Conservation (phyloP, 108 stramenopile genomes). For the Phaeodactylum tricornutum region DNA sequence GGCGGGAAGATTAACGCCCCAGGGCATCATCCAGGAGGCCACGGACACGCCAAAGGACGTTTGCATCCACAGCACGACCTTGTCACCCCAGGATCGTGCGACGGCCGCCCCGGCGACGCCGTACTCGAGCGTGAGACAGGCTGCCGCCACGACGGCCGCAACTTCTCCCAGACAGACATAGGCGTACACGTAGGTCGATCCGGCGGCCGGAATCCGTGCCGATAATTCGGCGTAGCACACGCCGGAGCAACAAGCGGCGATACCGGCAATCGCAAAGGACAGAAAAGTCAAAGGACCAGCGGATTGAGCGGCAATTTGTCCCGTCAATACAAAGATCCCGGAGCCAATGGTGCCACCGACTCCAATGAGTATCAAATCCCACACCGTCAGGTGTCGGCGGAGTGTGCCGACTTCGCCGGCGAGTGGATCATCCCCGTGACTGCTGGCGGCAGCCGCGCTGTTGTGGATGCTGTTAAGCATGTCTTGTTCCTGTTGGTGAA, state of each 20-base stretch:
- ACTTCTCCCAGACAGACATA: conserved; percentile 70
- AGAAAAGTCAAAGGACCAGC: conserved; percentile 77
- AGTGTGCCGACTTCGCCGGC: no score
- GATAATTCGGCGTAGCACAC: conserved; percentile 80
- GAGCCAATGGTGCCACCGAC: conserved; percentile 78
- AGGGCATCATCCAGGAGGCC: neutral
- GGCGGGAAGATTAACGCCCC: conserved; percentile 49
- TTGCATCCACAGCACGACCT: conserved; percentile 60
- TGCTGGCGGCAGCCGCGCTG: no score
- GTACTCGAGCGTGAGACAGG: conserved; percentile 85
- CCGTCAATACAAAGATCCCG: conserved; percentile 86
- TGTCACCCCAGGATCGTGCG: conserved; percentile 89
- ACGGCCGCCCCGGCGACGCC: conserved; percentile 74
- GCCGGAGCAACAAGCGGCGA: conserved; percentile 62
- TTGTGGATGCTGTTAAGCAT: no score
- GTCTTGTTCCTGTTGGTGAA: no score
- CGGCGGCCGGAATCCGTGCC: conserved; percentile 58
- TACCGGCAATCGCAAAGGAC: conserved; percentile 59
- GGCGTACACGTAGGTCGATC: conserved; percentile 59
- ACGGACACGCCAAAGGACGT: neutral
- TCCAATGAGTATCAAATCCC: conserved; percentile 79
- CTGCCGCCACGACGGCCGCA: conserved; percentile 67
- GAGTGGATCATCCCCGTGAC: no score
- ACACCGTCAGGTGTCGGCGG: conserved; percentile 11
- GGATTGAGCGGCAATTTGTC: conserved; percentile 69